Evolutionary conservation across 75 land plant species (phyloP).

Genomic region (Adiantum capillusveneris): DNA sequence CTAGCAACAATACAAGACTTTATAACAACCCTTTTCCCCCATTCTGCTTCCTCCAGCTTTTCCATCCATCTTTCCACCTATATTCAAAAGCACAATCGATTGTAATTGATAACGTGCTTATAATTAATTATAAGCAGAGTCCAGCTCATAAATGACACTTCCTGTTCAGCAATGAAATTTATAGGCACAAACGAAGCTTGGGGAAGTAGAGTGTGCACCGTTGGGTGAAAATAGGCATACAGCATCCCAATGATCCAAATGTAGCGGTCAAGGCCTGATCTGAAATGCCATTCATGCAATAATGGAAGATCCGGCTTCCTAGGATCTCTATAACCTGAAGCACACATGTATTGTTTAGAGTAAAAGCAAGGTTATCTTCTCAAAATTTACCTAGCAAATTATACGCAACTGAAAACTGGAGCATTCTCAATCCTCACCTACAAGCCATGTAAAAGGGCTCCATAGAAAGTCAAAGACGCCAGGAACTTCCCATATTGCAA

Average conservation of each 20-base stretch:
- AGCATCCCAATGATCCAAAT: slow-evolving; percentile 99
- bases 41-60: slow-evolving; percentile 81
- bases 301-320: slow-evolving; percentile 50
- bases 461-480: slow-evolving; percentile 88
- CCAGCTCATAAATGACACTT: no score
- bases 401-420: no score
- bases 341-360: not conserved
- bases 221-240: slow-evolving; percentile 96
- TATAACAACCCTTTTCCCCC: slow-evolving; percentile 31
- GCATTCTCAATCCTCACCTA: slow-evolving; percentile 43
- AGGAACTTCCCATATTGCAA: slow-evolving; percentile 92
- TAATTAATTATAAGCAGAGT: no score
- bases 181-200: no score
- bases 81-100: not conserved
- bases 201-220: slow-evolving; percentile 45
- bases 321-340: slow-evolving; percentile 82
- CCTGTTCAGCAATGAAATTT: no score
- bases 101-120: no score
- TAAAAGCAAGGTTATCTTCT: not conserved
- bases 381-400: not conserved
- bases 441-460: slow-evolving; percentile 73
- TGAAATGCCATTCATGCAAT: slow-evolving; percentile 96
- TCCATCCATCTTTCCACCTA: slow-evolving; percentile 99
- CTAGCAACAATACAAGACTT: slow-evolving; percentile 46
- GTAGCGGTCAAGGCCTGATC: slow-evolving; percentile 98